Evolutionary conservation across 2,329 filamentous ascomycete species (phyloP), one percentile per base, ranked within the genome.

Genomic region (Diaporthe humulicola): DNA sequence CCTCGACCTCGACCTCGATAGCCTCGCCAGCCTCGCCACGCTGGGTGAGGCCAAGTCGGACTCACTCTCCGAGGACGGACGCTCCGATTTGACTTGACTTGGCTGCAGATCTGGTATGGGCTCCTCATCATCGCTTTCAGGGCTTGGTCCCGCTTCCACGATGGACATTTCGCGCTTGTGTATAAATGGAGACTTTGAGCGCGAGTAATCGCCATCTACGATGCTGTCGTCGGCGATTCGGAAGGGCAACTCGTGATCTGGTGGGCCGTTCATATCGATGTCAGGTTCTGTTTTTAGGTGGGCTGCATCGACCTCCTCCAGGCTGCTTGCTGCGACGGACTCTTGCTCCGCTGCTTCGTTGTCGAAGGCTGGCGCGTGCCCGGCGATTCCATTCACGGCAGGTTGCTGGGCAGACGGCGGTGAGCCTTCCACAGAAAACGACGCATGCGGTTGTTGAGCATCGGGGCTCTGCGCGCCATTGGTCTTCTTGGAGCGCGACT

Each of bases 1-100:
- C n/a, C 72, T 71, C n/a, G 74, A 76, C 56, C 72, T 74, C n/a
- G 74, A 76, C 30, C 73, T 57, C 22, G 57, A 67, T 1, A 76
- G 48, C n/a, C 74, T 72, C 8, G 42, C 74, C 15, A 69, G 36
- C 5, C 69, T 57, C 6, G 70, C 67, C 30, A n/a, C 60, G 5
- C 69, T 74, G 2, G 74, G 74, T 3, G 69, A 76, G 3, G 33
- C 60, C 10, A 73, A 66, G 10, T 74, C 58, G 1, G 58, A 54
- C 22, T 60, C 67, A 8, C 8, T 67, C 5, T 74, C 71, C 2
- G 42, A 38, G 4, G 45, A 48, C 4, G 22, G 57, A 22, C 17
- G 67, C 45, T 74, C 67, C 5, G 30, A 0, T 19, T 72, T 74
- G 25, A 57, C 8, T 12, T 72, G 72, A 10, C 48, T 74, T 14